A percentile compares a stretch with the other conserved stretches of the same genome.
These are phyloP conservation scores for Hymenoscyphus albidus DNA, from an alignment of 2,329 filamentous ascomycete species.

Conservation along the genomic window DNA sequence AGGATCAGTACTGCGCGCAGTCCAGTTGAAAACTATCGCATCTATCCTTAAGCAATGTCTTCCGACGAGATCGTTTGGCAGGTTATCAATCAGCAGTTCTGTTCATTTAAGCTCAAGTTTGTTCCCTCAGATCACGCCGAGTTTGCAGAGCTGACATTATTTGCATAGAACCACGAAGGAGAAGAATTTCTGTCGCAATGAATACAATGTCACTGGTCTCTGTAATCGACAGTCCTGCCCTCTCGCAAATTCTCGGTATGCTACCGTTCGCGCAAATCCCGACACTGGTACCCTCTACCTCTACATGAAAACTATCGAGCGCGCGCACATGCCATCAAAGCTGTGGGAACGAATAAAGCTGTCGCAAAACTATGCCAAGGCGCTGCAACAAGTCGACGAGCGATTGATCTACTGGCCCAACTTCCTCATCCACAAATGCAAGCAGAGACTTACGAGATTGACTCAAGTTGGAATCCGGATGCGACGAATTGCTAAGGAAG, in stretches of 20 bases:
- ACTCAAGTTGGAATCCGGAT: constrained; percentile 85
- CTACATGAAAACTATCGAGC: constrained; percentile 94
- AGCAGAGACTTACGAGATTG: constrained; percentile 87
- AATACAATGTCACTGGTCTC: constrained; percentile 80
- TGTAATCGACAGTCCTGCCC: constrained; percentile 88
- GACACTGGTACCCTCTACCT: constrained; percentile 81
- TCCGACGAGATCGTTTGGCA: constrained; percentile 98
- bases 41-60: constrained; percentile 54
- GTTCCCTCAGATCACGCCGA: constrained; percentile 29
- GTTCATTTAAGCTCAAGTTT: constrained; percentile 89
- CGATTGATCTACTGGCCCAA: constrained; percentile 91
- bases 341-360: constrained; percentile 94
- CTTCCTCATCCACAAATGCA: constrained; percentile 90
- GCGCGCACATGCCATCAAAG: constrained; percentile 81
- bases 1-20: neutral
- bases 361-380: constrained; percentile 84
- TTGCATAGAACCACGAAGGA: constrained; percentile 68
- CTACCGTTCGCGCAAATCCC: constrained; percentile 81
- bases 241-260: constrained; percentile 87
- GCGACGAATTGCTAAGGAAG: constrained; percentile 80
- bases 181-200: constrained; percentile 93
- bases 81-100: constrained; percentile 93
- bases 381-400: constrained; percentile 81
- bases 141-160: constrained; percentile 29
- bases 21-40: neutral